Evolutionary conservation across 2,329 filamentous ascomycete species (phyloP).

Genomic region (Penicillium olsonii): DNA sequence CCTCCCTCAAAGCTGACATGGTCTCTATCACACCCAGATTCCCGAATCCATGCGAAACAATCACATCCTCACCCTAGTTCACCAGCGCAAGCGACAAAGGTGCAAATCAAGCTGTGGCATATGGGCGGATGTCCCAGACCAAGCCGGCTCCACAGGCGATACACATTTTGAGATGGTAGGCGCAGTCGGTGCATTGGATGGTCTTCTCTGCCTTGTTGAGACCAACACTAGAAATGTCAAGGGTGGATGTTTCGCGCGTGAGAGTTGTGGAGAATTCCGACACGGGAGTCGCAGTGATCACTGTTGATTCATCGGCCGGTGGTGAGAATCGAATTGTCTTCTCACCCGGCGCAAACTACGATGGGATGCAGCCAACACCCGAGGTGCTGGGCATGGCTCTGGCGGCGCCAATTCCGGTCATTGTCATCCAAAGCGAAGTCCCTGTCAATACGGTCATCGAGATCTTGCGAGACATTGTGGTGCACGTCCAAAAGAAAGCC

Average conservation of each 20-base stretch:
- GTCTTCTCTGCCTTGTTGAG: constrained; percentile 66
- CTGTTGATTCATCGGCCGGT: constrained; percentile 71
- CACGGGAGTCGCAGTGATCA: constrained; percentile 73
- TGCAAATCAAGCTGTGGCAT: constrained; percentile 91
- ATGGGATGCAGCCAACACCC: constrained; percentile 42
- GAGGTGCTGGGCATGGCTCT: constrained; percentile 43
- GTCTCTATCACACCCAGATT: constrained; percentile 84
- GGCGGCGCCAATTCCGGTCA: constrained; percentile 53
- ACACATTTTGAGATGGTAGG: constrained; percentile 69
- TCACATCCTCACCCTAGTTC: constrained; percentile 75
- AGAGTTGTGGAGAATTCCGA: constrained; percentile 48
- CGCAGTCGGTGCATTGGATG: constrained; percentile 63
- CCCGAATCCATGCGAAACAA: constrained; percentile 81
- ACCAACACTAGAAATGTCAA: constrained; percentile 59
- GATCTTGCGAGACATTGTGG: constrained; percentile 50
- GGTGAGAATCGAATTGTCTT: constrained; percentile 75
- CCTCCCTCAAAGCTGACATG: constrained; percentile 93
- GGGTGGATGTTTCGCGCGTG: constrained; percentile 63
- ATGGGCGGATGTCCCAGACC: constrained; percentile 73
- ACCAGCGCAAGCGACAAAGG: constrained; percentile 90
- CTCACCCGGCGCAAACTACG: constrained; percentile 68
- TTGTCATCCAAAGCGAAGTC: constrained; percentile 79
- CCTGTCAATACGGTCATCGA: constrained; percentile 66
- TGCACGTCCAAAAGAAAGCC: constrained; percentile 48
- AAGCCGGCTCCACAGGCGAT: constrained; percentile 32